Conservation (phyloP, 2,329 filamentous ascomycete genomes). For the Sporothrix schenckii region DNA sequence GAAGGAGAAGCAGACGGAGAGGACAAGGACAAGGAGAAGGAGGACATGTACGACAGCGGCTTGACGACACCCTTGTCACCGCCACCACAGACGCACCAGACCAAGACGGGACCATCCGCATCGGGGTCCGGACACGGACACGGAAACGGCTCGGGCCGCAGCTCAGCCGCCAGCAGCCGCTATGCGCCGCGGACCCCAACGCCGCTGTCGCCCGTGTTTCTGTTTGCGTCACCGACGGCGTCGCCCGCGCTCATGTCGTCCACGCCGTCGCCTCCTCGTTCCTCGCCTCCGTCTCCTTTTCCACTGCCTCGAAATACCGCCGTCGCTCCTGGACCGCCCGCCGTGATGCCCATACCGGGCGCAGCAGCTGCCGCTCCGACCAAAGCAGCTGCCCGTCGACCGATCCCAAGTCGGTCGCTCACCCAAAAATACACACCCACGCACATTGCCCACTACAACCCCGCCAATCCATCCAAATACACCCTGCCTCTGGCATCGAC, state of each 20-base stretch:
- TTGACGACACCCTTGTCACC: slow-evolving; percentile 33
- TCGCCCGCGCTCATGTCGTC: slow-evolving; percentile 22
- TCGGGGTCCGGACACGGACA: not conserved
- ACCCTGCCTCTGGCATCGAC: not conserved
- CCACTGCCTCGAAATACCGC: not conserved
- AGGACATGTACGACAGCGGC: slow-evolving; percentile 16
- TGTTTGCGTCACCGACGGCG: slow-evolving; percentile 19
- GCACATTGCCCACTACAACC: not conserved
- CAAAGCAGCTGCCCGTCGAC: not conserved
- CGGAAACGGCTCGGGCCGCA: not conserved
- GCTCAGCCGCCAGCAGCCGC: slow-evolving; percentile 23
- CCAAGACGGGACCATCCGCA: slow-evolving; percentile 4
- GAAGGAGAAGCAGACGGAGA: not conserved
- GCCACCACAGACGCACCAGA: slow-evolving; percentile 33
- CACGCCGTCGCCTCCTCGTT: not conserved
- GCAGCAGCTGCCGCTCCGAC: not conserved
- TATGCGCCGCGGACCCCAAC: slow-evolving; percentile 17
- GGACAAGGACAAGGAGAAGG: slow-evolving; percentile 1
- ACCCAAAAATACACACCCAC: slow-evolving; percentile 26
- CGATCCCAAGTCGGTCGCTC: slow-evolving; percentile 18
- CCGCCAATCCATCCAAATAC: not conserved
- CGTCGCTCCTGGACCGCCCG: slow-evolving; percentile 28
- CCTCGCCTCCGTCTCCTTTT: not conserved
- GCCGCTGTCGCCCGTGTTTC: slow-evolving; percentile 27
- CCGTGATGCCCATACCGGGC: slow-evolving; percentile 34